Conservation (phyloP, 345 rosid species). For the Brassica carinata region DNA sequence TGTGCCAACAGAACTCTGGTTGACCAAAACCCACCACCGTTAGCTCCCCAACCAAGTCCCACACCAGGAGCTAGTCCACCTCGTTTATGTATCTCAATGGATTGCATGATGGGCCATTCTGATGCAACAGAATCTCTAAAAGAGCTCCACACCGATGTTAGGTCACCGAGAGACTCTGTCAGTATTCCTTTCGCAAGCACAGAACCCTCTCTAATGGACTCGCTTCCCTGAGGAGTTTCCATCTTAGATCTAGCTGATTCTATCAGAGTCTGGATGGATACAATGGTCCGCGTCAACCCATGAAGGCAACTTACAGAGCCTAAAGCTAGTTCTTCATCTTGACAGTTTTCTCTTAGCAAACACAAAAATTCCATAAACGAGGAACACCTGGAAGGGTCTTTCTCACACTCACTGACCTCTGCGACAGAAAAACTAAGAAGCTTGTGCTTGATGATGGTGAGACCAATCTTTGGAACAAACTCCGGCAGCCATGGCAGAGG, state of each 20-base stretch:
- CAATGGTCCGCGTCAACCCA: constrained; percentile 53
- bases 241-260: constrained; percentile 52
- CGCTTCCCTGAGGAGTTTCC: constrained; percentile 41
- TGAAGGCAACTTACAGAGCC: constrained; percentile 75
- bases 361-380: constrained; percentile 62
- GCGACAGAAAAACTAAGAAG: constrained; percentile 51
- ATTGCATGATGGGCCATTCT: constrained; percentile 64
- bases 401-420: constrained; percentile 31
- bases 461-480: constrained; percentile 87
- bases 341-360: constrained; percentile 51
- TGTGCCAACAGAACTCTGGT: constrained; percentile 60
- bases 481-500: constrained; percentile 75
- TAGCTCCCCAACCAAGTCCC: constrained; percentile 93
- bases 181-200: constrained; percentile 68
- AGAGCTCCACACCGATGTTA: constrained; percentile 48
- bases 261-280: constrained; percentile 60
- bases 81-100: constrained; percentile 77
- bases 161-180: constrained; percentile 51
- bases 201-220: constrained; percentile 53
- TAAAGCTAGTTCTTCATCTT: constrained; percentile 59
- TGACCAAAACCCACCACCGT: constrained; percentile 93
- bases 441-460: constrained; percentile 61
- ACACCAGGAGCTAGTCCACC: constrained; percentile 94
- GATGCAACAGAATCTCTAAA: constrained; percentile 54
- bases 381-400: constrained; percentile 39